These are phyloP conservation scores for Ormosia emarginata DNA, from an alignment of 306 rosid species.

Conservation along the genomic window DNA sequence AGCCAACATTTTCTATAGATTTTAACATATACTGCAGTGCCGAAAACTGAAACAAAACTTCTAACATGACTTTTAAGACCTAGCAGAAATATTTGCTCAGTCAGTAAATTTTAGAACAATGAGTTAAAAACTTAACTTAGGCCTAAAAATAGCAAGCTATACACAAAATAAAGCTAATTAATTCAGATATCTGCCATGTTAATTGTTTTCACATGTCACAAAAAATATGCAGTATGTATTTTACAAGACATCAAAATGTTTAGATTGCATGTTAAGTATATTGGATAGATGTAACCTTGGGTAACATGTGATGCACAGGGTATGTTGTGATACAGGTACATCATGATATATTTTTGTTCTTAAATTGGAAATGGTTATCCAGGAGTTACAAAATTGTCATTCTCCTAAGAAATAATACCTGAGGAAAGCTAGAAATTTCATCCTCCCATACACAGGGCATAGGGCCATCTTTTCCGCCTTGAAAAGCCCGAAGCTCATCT, in stretches of 20 bases:
- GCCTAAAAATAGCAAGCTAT: neutral
- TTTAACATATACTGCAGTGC: neutral
- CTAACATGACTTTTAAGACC: neutral
- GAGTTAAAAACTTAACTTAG: neutral
- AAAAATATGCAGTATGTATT: neutral
- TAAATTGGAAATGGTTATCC: neutral
- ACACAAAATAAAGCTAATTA: neutral
- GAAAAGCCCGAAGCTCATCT: slow-evolving; percentile 97
- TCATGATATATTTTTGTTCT: neutral
- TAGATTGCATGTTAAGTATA: neutral
- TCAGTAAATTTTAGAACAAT: neutral
- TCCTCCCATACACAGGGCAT: slow-evolving; percentile 88
- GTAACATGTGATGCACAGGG: neutral
- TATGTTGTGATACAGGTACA: neutral
- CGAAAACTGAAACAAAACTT: neutral
- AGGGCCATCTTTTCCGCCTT: slow-evolving; percentile 92
- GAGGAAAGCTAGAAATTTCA: slow-evolving; percentile 87
- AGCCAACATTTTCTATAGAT: neutral
- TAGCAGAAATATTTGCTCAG: neutral
- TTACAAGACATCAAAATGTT: neutral
- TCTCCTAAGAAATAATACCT: slow-evolving; percentile 43
- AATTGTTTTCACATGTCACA: neutral
- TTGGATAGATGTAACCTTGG: neutral
- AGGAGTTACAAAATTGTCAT: neutral
- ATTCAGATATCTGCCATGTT: neutral